phyloP scores from a whole-genome alignment of 768 basidiomycete species.

The Gyrodon lividus region DNA sequence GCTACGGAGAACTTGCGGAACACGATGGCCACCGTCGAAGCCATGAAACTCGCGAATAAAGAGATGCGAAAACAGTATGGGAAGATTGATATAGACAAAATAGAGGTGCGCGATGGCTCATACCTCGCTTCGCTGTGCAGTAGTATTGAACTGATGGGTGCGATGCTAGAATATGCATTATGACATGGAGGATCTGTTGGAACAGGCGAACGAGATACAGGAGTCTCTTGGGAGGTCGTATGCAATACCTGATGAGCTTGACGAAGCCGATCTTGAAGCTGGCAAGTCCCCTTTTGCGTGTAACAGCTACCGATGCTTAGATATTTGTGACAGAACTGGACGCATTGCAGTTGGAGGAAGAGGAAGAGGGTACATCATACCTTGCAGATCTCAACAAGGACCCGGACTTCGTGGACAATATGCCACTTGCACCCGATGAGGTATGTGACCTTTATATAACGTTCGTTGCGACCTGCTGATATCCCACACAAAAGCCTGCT shows the following conservation, averaged over 20 bases:
- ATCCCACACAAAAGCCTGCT: conserved; percentile 35
- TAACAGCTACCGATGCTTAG: conserved; percentile 1
- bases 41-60: conserved; percentile 95
- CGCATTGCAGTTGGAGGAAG: conserved; percentile 87
- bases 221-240: conserved; percentile 92
- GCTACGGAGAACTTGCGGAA: conserved; percentile 98
- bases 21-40: conserved; percentile 98
- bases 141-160: background rate
- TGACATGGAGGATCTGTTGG: conserved; percentile 97
- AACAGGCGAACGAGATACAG: conserved; percentile 97
- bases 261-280: conserved; percentile 96
- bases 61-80: conserved; percentile 97
- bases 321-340: conserved; percentile 72
- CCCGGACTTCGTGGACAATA: conserved; percentile 91
- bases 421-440: conserved; percentile 70
- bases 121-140: background rate
- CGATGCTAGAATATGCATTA: conserved; percentile 82
- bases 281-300: conserved; percentile 46
- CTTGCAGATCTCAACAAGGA: conserved; percentile 81
- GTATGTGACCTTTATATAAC: conserved; percentile 34
- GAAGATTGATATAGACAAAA: conserved; percentile 96
- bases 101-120: conserved; percentile 64
- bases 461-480: background rate
- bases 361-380: conserved; percentile 90
- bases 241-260: conserved; percentile 94